Base-by-base conservation (phyloP, 345 rosid genomes). In the Laguncularia racemosa region DNA sequence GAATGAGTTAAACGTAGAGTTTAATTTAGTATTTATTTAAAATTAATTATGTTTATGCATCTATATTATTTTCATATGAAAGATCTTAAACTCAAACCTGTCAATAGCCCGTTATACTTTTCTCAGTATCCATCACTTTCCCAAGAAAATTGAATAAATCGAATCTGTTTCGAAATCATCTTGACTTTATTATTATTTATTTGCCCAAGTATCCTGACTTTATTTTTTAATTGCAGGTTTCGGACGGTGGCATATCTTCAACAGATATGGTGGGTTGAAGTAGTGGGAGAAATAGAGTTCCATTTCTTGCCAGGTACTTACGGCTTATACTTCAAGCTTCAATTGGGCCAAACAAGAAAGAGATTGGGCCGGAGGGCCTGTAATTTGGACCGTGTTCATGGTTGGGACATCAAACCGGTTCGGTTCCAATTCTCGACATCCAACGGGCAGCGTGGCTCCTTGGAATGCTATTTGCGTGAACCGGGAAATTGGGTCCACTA, bases 241-340 rank as follows among this genome's bases (percentile, higher is more conserved):
- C 64, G 69, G 13, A 71, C 86, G 16, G 76, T 85, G 55, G 90
- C 95, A 63, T 93, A 85, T 75, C 97, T 93, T 47, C 86, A 91
- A 67, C 97, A 93, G 78, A 82, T 85, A 26, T 89, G 99, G 99
- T 93, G 99, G 99, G 82, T 83, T 47, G 97, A 93, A 75, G 85
- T 77, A 15, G 82, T 75, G 16, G 99, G 99, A 38, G 80, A 82
- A 54, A 48, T 85, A 8, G 90, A 70, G 58, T 89, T 93, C 59
- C 84, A 82, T 53, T 89, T 86, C 66, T 74, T 92, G 16, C 74
- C 86, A 0, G 97, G 99, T 20, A 75, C 66, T 3, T 89, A 93
- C 44, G 73, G 86, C 71, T 17, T 93, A 40, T 71, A 78, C 71
- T 93, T 89, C 73, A 80, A 87, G 74, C 75, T 89, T 26, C 81